Conservation (phyloP, 768 basidiomycete species). For the Tricholomella constricta region DNA sequence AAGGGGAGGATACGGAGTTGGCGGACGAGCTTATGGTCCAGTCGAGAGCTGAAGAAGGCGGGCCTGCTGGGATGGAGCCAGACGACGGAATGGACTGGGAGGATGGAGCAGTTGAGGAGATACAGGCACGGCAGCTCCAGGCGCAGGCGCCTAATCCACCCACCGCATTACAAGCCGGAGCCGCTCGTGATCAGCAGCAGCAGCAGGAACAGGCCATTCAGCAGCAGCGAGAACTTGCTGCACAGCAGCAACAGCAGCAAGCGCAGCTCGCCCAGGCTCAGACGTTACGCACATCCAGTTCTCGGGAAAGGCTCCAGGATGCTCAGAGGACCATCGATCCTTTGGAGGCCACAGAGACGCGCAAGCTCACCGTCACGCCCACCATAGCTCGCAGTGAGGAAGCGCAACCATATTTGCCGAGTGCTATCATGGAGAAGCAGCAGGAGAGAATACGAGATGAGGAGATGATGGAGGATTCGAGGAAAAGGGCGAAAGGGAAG, state of each 20-base stretch:
- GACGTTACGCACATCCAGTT: slow-evolving; percentile 43
- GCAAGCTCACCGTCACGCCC: slow-evolving; percentile 78
- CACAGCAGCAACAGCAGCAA: slow-evolving; percentile 34
- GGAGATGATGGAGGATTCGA: slow-evolving; percentile 37
- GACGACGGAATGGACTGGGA: slow-evolving; percentile 93
- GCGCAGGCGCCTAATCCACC: slow-evolving; percentile 30
- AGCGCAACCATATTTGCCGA: slow-evolving; percentile 39
- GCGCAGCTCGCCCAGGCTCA: slow-evolving; percentile 19
- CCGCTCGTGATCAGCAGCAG: slow-evolving; percentile 30
- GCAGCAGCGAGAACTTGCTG: slow-evolving; percentile 32
- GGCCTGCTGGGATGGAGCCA: slow-evolving; percentile 52
- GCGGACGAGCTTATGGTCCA: slow-evolving; percentile 51
- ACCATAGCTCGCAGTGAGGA: slow-evolving; percentile 64
- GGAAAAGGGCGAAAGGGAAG: slow-evolving; percentile 53
- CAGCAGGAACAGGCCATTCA: slow-evolving; percentile 30
- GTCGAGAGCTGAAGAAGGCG: slow-evolving; percentile 33
- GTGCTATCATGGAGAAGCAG: slow-evolving; percentile 26
- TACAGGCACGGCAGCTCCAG: slow-evolving; percentile 35
- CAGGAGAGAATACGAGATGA: slow-evolving; percentile 49
- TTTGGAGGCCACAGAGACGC: slow-evolving; percentile 69
- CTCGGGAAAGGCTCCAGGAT: slow-evolving; percentile 50
- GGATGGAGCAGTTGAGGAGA: slow-evolving; percentile 59
- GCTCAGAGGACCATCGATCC: slow-evolving; percentile 64
- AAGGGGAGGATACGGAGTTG: slow-evolving; percentile 69
- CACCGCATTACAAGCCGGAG: slow-evolving; percentile 37